Conservation (phyloP, 2,329 filamentous ascomycete species). For the Fusarium duplospermum region DNA sequence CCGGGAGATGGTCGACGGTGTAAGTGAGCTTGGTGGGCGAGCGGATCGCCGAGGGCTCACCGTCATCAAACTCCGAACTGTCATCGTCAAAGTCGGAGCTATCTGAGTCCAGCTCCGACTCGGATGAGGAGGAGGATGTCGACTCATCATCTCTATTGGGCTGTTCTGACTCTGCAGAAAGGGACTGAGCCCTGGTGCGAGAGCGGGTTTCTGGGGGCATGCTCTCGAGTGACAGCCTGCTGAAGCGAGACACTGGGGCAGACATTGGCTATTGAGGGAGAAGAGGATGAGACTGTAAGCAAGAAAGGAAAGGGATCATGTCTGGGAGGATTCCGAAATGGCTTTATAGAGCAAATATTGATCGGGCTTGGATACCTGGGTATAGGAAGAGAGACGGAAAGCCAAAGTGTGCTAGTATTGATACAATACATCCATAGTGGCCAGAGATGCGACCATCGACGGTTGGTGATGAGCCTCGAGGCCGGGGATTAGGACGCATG, state of each 20-base stretch:
- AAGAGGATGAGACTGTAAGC: conserved; percentile 1
- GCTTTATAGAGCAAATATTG: conserved; percentile 35
- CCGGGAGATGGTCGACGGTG: conserved; percentile 53
- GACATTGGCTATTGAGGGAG: conserved; percentile 38
- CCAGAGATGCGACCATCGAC: conserved; percentile 33
- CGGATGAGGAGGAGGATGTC: conserved; percentile 42
- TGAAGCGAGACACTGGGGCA: conserved; percentile 40
- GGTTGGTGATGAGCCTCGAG: conserved; percentile 37
- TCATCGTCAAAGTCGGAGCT: conserved; percentile 35
- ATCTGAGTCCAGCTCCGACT: conserved; percentile 32
- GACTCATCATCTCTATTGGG: conserved; percentile 36
- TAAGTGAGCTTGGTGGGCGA: conserved; percentile 57
- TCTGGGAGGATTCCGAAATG: conserved; percentile 8
- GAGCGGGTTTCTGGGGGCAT: conserved; percentile 44
- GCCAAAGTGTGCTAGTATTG: not conserved
- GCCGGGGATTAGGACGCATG: conserved; percentile 24
- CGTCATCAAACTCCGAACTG: conserved; percentile 50
- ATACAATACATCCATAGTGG: conserved; percentile 7
- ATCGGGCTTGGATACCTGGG: not conserved
- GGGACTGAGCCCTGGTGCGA: conserved; percentile 23
- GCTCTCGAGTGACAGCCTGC: conserved; percentile 46
- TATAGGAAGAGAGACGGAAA: not conserved
- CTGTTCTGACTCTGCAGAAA: conserved; percentile 8
- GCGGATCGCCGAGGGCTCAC: conserved; percentile 45
- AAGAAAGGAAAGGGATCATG: not conserved